Conservation (phyloP, 2,329 filamentous ascomycete species). For the Sporothrix humicola region DNA sequence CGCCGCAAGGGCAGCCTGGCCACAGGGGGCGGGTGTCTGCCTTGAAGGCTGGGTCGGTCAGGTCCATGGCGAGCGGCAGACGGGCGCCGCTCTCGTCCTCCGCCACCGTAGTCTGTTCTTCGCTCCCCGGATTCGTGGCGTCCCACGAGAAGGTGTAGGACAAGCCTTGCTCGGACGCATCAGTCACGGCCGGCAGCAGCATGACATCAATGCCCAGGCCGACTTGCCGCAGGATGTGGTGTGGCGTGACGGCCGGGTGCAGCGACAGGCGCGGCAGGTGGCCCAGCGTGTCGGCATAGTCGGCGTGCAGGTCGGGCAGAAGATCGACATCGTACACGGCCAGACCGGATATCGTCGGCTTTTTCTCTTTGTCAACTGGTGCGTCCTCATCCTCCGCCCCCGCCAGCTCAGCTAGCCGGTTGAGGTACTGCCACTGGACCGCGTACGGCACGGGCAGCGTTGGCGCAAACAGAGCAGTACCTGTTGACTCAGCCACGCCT, state of each 20-base stretch:
- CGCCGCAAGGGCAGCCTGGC: constrained; percentile 75
- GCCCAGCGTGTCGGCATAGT: constrained; percentile 56
- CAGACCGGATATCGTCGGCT: constrained; percentile 63
- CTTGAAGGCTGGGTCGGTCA: constrained; percentile 71
- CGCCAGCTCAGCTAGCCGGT: constrained; percentile 62
- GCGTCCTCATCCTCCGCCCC: constrained; percentile 47
- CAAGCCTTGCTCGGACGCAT: constrained; percentile 81
- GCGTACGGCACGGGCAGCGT: constrained; percentile 76
- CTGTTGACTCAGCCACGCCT: constrained; percentile 41
- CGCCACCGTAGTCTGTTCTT: not conserved
- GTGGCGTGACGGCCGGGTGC: constrained; percentile 71
- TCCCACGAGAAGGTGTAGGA: constrained; percentile 82
- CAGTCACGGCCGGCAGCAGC: constrained; percentile 68
- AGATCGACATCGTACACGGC: constrained; percentile 79
- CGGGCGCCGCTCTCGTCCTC: constrained; percentile 36
- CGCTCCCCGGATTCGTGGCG: not conserved
- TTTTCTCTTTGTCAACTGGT: constrained; percentile 50
- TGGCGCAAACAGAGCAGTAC: constrained; percentile 63
- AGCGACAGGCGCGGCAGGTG: constrained; percentile 76
- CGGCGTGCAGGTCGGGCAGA: constrained; percentile 67
- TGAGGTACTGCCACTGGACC: constrained; percentile 80
- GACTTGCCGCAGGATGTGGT: constrained; percentile 77
- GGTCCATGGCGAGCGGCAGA: constrained; percentile 72
- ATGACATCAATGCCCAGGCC: constrained; percentile 80
- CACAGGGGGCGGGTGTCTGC: constrained; percentile 67